These are phyloP conservation scores for Wickerhamomyces mucosus DNA, from an alignment of 805 yeast species.

Conservation along the genomic window DNA sequence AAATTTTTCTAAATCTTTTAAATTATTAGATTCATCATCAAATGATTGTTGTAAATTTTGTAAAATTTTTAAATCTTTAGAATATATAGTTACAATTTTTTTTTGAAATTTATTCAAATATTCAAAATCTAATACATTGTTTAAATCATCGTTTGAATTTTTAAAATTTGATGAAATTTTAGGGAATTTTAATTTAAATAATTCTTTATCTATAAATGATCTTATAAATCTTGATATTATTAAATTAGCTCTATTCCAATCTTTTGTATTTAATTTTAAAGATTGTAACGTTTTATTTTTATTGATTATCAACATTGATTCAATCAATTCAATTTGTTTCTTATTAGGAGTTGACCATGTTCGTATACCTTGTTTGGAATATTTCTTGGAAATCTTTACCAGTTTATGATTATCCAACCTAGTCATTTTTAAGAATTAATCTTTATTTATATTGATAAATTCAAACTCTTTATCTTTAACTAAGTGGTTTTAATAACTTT, in stretches of 20 bases:
- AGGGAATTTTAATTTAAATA: conserved; percentile 11
- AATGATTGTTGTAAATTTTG: conserved; percentile 8
- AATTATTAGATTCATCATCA: conserved; percentile 5
- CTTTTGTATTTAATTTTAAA: conserved; percentile 3
- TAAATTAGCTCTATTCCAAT: conserved; percentile 2
- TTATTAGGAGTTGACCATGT: conserved; percentile 11
- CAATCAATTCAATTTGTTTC: conserved; percentile 5
- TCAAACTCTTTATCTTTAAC: too few relatives aligned
- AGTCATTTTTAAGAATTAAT: too few relatives aligned
- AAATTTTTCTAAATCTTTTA: conserved; percentile 6
- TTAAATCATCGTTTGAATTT: too few relatives aligned
- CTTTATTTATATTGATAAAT: too few relatives aligned
- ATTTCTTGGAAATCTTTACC: conserved; percentile 12
- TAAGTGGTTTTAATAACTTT: too few relatives aligned
- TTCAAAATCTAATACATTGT: conserved; percentile 11
- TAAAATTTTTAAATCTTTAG: conserved; percentile 13
- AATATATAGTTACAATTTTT: conserved; percentile 8
- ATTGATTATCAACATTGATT: conserved; percentile 9
- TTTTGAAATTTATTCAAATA: conserved; percentile 14
- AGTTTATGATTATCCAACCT: conserved; percentile 12
- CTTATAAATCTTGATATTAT: conserved; percentile 7
- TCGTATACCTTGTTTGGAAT: conserved; percentile 6
- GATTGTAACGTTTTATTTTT: conserved; percentile 10
- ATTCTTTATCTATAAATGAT: conserved; percentile 5
- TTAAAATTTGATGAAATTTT: too few relatives aligned